Evolutionary conservation across 176 grass and related monocot species (phyloP).

Genomic region (Stipa capillata): DNA sequence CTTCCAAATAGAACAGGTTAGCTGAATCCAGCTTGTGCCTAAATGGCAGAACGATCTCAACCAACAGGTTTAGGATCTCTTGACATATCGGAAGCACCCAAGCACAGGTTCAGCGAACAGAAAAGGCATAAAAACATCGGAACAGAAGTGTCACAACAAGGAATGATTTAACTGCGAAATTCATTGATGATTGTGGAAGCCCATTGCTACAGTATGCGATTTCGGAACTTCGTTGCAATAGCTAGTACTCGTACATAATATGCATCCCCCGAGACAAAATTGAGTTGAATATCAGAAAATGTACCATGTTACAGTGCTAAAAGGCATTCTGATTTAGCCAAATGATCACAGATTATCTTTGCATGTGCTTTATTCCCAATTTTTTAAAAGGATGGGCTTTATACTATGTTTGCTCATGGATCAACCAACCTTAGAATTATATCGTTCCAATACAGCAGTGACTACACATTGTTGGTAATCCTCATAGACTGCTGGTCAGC

Average conservation of each 20-base stretch:
- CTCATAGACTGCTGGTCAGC: not conserved
- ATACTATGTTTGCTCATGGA: not conserved
- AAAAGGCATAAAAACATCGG: too few species aligned
- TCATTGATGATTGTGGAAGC: too few species aligned
- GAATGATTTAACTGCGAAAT: too few species aligned
- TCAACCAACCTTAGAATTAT: not conserved
- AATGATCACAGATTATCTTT: not conserved
- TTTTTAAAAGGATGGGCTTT: not conserved
- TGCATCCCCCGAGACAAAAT: slow-evolving; percentile 2
- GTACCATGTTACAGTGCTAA: not conserved
- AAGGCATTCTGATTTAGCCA: not conserved
- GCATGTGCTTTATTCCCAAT: not conserved
- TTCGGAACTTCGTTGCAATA: not conserved
- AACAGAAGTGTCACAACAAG: too few species aligned
- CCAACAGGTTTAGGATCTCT: too few species aligned
- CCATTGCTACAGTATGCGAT: too few species aligned
- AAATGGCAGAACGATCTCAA: too few species aligned
- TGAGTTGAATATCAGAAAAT: not conserved
- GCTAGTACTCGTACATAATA: not conserved
- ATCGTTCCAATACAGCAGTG: not conserved
- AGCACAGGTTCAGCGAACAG: too few species aligned
- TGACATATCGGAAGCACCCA: too few species aligned
- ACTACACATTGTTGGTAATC: not conserved
- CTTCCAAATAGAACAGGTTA: too few species aligned
- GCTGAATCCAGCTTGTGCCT: too few species aligned